These are phyloP conservation scores for Xylariaceae sp. DNA, from an alignment of 2,329 filamentous ascomycete genomes.

Conservation along the genomic window DNA sequence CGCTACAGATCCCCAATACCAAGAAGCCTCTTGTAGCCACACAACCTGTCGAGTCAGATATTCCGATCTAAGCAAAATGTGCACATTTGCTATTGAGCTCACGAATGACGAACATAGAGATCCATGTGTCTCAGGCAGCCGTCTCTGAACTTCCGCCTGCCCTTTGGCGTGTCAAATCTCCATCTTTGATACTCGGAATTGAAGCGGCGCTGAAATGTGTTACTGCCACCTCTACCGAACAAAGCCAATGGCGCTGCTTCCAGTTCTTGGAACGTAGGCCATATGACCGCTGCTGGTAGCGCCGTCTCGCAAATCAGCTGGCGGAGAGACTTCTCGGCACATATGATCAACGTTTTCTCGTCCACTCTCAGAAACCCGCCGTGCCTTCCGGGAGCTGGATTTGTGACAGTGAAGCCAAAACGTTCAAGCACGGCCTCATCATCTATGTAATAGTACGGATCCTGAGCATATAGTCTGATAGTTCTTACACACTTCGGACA, in stretches of 20 bases:
- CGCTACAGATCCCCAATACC: constrained; percentile 8
- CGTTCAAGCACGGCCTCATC: not conserved
- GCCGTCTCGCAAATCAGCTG: constrained; percentile 3
- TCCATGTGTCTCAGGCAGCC: not conserved
- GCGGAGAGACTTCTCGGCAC: not conserved
- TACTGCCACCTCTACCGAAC: no score
- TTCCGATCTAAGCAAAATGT: no score
- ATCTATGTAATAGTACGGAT: not conserved
- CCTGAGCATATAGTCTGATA: not conserved
- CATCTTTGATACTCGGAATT: not conserved
- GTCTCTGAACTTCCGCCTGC: not conserved
- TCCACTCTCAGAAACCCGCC: constrained; percentile 1
- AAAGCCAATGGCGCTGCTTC: not conserved
- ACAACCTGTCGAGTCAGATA: no score
- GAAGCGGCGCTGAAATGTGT: no score
- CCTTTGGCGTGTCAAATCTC: not conserved
- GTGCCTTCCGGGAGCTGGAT: not conserved
- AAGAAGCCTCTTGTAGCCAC: no score
- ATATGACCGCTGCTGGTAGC: constrained; percentile 4
- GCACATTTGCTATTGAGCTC: no score
- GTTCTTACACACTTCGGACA: not conserved
- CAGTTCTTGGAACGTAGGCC: not conserved
- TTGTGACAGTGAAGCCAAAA: not conserved
- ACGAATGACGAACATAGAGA: not conserved
- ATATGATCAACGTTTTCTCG: not conserved